Evolutionary conservation across 2,329 filamentous ascomycete species (phyloP).

Genomic region (Arthrobotrys iridis): DNA sequence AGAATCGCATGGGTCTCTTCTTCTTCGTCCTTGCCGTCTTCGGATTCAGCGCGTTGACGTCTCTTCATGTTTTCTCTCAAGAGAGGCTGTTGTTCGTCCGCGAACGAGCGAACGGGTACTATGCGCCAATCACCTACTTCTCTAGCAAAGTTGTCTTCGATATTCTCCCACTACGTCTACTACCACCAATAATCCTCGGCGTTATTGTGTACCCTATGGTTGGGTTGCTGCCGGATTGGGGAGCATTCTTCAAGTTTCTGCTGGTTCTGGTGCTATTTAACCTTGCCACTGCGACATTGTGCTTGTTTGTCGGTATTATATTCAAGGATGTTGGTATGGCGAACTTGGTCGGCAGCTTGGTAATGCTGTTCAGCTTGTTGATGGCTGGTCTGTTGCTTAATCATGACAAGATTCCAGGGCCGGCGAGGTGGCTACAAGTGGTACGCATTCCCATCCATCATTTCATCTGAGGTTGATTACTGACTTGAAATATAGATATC

Average conservation of each 20-base stretch:
- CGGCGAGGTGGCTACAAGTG: conserved; percentile 87
- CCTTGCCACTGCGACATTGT: conserved; percentile 89
- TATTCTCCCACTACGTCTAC: conserved; percentile 89
- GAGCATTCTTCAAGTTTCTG: conserved; percentile 90
- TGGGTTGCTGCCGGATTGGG: conserved; percentile 80
- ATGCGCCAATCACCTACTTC: conserved; percentile 92
- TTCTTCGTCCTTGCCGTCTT: conserved; percentile 97
- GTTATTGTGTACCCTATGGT: conserved; percentile 98
- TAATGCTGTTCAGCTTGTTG: conserved; percentile 96
- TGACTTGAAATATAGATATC: conserved; percentile 70
- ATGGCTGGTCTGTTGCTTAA: conserved; percentile 95
- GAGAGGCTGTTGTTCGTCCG: conserved; percentile 91
- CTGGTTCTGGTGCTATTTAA: conserved; percentile 95
- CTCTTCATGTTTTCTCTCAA: conserved; percentile 88
- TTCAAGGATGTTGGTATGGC: conserved; percentile 92
- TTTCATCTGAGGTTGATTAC: conserved; percentile 20
- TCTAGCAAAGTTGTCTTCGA: conserved; percentile 97
- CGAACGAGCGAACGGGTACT: conserved; percentile 96
- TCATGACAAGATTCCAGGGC: conserved; percentile 86
- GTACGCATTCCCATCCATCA: conserved; percentile 63
- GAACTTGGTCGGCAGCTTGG: conserved; percentile 89
- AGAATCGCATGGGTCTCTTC: conserved; percentile 95
- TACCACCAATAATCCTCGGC: conserved; percentile 94
- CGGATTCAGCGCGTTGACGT: conserved; percentile 94
- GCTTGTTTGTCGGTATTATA: conserved; percentile 93